A percentile compares a stretch with the other conserved stretches of the same genome.
These are phyloP conservation scores for Brassica napus DNA, from an alignment of 345 rosid genomes.

Conservation along the genomic window DNA sequence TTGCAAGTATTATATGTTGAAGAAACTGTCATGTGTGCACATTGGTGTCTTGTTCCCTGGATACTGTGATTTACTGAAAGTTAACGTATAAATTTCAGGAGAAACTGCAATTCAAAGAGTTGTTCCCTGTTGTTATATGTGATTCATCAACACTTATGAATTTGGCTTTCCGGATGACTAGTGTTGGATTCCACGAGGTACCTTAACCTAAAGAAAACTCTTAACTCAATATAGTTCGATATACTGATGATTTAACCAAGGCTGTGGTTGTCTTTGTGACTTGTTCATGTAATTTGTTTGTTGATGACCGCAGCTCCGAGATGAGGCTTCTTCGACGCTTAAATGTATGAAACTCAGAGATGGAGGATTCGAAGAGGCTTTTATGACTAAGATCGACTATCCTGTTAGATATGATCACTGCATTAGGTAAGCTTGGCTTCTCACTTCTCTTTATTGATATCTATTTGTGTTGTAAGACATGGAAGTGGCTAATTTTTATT, in stretches of 20 bases:
- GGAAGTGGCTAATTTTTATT: slow-evolving; percentile 8
- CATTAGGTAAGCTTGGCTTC: slow-evolving; percentile 54
- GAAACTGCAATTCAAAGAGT: slow-evolving; percentile 47
- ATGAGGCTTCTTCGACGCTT: slow-evolving; percentile 73
- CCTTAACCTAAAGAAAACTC: slow-evolving; percentile 16
- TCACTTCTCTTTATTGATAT: slow-evolving; percentile 11
- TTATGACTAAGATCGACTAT: slow-evolving; percentile 74
- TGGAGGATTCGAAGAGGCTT: slow-evolving; percentile 76
- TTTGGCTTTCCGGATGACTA: slow-evolving; percentile 71
- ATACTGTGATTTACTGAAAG: slow-evolving; percentile 22
- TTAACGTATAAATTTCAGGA: slow-evolving; percentile 51
- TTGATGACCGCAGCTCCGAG: slow-evolving; percentile 58
- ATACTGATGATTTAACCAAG: neutral
- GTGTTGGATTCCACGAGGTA: slow-evolving; percentile 74
- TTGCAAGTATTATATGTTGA: neutral
- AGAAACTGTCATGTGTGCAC: neutral
- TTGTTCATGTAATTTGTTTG: slow-evolving; percentile 7
- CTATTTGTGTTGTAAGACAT: neutral
- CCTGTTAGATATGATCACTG: slow-evolving; percentile 78
- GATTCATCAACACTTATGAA: slow-evolving; percentile 55
- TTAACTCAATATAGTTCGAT: neutral
- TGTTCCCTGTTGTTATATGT: slow-evolving; percentile 69
- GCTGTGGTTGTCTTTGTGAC: slow-evolving; percentile 1
- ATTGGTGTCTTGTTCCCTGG: slow-evolving; percentile 1
- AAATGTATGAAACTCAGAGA: slow-evolving; percentile 68